A percentile compares a stretch with the other conserved stretches of the same genome.
Evolutionary conservation across 2,329 filamentous ascomycete genomes (phyloP).

Genomic region (Zarea fungicola): DNA sequence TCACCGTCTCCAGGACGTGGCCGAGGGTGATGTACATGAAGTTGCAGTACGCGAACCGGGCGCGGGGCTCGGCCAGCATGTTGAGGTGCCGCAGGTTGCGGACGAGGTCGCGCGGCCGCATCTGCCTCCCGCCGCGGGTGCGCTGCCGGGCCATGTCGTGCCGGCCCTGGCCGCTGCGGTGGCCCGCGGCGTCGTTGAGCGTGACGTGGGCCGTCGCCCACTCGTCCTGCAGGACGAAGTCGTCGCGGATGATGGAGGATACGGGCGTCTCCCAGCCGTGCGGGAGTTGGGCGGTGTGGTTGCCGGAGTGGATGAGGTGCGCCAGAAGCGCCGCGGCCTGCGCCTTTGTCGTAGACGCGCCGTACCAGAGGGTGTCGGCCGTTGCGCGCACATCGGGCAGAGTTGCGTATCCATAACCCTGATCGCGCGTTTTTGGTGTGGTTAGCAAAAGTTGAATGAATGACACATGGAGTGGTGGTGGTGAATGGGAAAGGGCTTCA

Average conservation of each 20-base stretch:
- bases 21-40: conserved; percentile 38
- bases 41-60: conserved; percentile 40
- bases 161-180: conserved; percentile 45
- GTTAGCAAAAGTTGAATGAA: too few relatives aligned
- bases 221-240: conserved; percentile 45
- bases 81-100: conserved; percentile 37
- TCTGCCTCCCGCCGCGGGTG: conserved; percentile 18
- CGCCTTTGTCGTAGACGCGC: conserved; percentile 52
- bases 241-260: conserved; percentile 41
- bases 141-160: conserved; percentile 29
- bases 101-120: conserved; percentile 25
- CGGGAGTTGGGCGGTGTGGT: conserved; percentile 17
- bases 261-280: conserved; percentile 44
- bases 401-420: conserved; percentile 26
- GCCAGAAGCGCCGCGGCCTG: conserved; percentile 47
- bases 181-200: conserved; percentile 48
- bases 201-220: conserved; percentile 45
- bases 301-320: conserved; percentile 42
- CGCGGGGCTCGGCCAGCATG: conserved; percentile 35
- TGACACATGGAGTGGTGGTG: too few relatives aligned
- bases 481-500: too few relatives aligned
- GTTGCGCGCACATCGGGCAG: conserved; percentile 35
- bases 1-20: conserved; percentile 34
- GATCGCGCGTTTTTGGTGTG: background rate
- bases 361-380: conserved; percentile 47